phyloP scores from a whole-genome alignment of 306 rosid species.

The Calophaca sinica region DNA sequence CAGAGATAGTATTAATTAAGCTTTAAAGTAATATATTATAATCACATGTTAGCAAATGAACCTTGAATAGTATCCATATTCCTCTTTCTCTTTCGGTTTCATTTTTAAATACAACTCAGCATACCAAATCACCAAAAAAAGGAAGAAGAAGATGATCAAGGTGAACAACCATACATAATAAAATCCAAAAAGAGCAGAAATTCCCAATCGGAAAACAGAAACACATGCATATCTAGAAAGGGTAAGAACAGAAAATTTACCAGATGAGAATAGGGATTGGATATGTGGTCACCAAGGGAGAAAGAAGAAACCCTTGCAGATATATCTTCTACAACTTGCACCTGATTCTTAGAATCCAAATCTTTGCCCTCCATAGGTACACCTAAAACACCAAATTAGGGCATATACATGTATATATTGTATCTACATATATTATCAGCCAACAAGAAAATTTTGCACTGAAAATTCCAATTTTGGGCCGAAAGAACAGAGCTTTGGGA shows the following conservation, averaged over 20 bases:
- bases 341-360: slow-evolving; percentile 41
- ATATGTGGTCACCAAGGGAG: slow-evolving; percentile 33
- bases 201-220: slow-evolving; percentile 15
- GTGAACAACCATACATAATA: slow-evolving; percentile 9
- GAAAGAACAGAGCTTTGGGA: slow-evolving; percentile 45
- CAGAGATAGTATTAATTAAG: neutral
- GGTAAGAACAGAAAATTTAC: slow-evolving; percentile 39
- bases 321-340: slow-evolving; percentile 45
- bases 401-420: slow-evolving; percentile 14
- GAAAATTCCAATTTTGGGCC: neutral
- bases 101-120: slow-evolving; percentile 2
- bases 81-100: slow-evolving; percentile 33
- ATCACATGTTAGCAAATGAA: slow-evolving; percentile 10
- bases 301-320: slow-evolving; percentile 47
- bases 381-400: slow-evolving; percentile 42
- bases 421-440: slow-evolving; percentile 27
- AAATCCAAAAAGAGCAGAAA: slow-evolving; percentile 29
- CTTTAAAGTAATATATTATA: neutral
- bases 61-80: neutral
- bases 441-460: neutral
- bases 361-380: slow-evolving; percentile 48
- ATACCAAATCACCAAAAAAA: neutral
- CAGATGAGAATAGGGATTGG: slow-evolving; percentile 47
- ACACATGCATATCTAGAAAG: neutral
- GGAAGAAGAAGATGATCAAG: neutral